Base-by-base conservation (phyloP, 2,329 filamentous ascomycete species). In the Fusarium sp. region DNA sequence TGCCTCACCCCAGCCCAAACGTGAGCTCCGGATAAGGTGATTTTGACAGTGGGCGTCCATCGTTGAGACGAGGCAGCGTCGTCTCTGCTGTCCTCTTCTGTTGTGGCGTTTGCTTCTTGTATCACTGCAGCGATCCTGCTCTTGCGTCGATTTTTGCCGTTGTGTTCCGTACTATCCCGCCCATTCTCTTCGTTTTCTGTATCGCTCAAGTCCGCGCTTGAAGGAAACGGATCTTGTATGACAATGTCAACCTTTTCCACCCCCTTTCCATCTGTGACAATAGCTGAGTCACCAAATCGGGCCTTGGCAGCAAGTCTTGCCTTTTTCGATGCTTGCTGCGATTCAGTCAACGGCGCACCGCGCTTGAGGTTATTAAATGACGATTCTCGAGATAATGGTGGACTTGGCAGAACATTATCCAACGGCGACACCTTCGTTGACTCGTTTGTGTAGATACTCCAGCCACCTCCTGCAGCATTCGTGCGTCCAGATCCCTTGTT, bases 1-100 rank as follows among this genome's bases (percentile, higher is more conserved):
- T 91, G 88, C 47, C 92, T 86, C 26, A 97, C 84, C 0, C 94
- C 94, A 0, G 90, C 90, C 80, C 97, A 95, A 4, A 97, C 89
- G 76, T 97, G 92, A 1, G 85, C 79, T 1, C 94, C 94, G 38
- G 90, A 86, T 65, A 97, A 92, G 0, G 88, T 89, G 11, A 97
- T 78, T 20, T 86, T 85, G 18, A 92, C 60, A 4, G 74, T 72
- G 16, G 78, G 79, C 65, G 40, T 72, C 80, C 80, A 82, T 44
- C 50, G 62, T 5, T 71, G 66, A 15, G 72, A 54, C 12, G 74
- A 74, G 11, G 74, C 66, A 5, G 74, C 12, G 15, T 65, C 76
- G 10, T 77, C 76, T 8, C 65, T 63, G 3, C 59, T 72, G 9
- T 72, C 76, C 5, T 69, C 72, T 4, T 69, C 72, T 2, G 53